These are phyloP conservation scores for Globisporangium recalcitrans DNA, from an alignment of 352 stramenopile species.

Conservation along the genomic window DNA sequence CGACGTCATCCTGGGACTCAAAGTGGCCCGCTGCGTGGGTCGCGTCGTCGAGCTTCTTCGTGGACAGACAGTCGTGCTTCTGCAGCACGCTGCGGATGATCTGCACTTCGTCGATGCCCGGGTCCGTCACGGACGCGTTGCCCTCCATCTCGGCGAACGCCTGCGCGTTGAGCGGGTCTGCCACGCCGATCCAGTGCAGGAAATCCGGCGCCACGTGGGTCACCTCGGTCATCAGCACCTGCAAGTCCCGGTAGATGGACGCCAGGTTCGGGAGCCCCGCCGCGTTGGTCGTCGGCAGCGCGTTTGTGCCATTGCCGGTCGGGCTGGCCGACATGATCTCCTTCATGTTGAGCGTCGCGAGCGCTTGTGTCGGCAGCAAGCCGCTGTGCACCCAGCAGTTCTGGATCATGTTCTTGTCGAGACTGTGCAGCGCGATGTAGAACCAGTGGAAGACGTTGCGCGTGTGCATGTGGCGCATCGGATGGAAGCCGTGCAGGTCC, in stretches of 20 bases:
- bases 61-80: slow-evolving; percentile 71
- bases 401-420: slow-evolving; percentile 66
- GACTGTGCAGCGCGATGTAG: slow-evolving; percentile 62
- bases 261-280: slow-evolving; percentile 28
- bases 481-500: slow-evolving; percentile 43
- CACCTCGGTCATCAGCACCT: slow-evolving; percentile 56
- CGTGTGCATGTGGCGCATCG: slow-evolving; percentile 51
- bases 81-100: slow-evolving; percentile 80
- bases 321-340: slow-evolving; percentile 29
- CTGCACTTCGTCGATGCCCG: slow-evolving; percentile 75
- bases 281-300: slow-evolving; percentile 13
- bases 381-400: slow-evolving; percentile 72
- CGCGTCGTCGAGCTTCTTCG: slow-evolving; percentile 56
- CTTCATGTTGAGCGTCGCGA: slow-evolving; percentile 67
- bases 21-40: slow-evolving; percentile 39
- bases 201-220: slow-evolving; percentile 61
- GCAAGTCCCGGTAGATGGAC: slow-evolving; percentile 53
- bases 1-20: slow-evolving; percentile 46
- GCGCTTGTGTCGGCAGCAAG: slow-evolving; percentile 54
- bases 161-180: slow-evolving; percentile 47
- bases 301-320: neutral
- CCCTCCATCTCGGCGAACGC: slow-evolving; percentile 68
- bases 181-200: slow-evolving; percentile 63
- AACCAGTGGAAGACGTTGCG: slow-evolving; percentile 86
- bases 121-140: slow-evolving; percentile 70